Base-by-base conservation (phyloP, 805 yeast species). In the Lachancea waltii region DNA sequence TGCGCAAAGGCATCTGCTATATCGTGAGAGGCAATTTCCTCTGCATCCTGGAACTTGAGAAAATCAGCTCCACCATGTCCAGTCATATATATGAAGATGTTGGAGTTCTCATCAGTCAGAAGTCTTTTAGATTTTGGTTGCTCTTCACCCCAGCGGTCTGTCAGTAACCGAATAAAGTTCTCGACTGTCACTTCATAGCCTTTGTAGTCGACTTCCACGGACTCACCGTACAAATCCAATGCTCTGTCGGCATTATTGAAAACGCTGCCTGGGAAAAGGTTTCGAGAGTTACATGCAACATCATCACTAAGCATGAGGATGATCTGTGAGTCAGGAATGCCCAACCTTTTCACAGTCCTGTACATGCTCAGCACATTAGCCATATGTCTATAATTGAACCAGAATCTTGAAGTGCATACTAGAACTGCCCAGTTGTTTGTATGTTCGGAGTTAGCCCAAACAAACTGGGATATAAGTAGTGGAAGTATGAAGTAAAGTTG, bases 51-150 rank as follows among this genome's bases (percentile, higher is more conserved):
- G 61, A 92, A 92, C 63, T 92, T 92, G 52, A 92, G 72, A 61
- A 92, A 92, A 61, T 92, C 97, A 53, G 89, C 86, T 36, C 99
- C 99, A 17, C 99, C 99, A 62, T 92, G 99, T 17, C 99, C 99
- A 1, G 98, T 92, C 79, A 92, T 72, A 59, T 92, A 92, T 19
- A 92, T 82, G 61, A 92, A 85, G 35, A 92, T 86, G 59, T 92
- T 92, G 21, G 95, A 85, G 57, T 86, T 79, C 58, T 89, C 97
- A 65, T 92, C 97, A 0, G 97, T 86, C 43, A 89, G 65, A 33
- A 92, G 67, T 47, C 97, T 70, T 62, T 92, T 92, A 10, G 95
- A 83, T 45, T 95, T 72, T 3, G 98, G 97, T 47, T 90, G 95
- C 38, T 85, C 89, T 25, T 80, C 83, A 31, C 87, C 87, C 95